Evolutionary conservation across 371 early-diverging fungal species (phyloP).

Genomic region (Catenaria anguillulae): DNA sequence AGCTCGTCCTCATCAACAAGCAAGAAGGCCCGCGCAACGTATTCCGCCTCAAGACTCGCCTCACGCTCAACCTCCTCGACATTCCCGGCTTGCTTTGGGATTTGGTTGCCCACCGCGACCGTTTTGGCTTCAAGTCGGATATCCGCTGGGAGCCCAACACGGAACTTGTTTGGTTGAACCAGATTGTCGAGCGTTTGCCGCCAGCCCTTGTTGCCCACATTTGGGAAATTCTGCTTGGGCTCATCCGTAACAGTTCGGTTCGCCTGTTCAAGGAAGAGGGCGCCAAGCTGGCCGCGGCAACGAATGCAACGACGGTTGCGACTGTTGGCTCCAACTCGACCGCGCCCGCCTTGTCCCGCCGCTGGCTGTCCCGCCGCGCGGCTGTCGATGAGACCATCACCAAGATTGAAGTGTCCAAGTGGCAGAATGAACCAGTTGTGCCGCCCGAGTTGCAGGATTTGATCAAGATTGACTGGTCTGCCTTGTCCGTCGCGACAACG

Average conservation of each 20-base stretch:
- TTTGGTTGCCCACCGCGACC: not conserved
- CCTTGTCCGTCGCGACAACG: not conserved
- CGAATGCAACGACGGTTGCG: too few relatives aligned
- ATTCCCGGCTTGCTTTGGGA: slow-evolving; percentile 1
- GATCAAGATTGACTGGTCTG: not conserved
- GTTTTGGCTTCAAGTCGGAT: not conserved
- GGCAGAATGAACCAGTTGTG: not conserved
- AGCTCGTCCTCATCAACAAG: too few relatives aligned
- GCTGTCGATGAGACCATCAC: not conserved
- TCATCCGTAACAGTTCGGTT: not conserved
- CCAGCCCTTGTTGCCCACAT: not conserved
- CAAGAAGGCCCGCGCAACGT: too few relatives aligned
- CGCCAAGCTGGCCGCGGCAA: not conserved
- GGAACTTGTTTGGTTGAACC: slow-evolving; percentile 4
- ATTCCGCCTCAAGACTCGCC: not conserved
- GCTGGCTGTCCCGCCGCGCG: not conserved
- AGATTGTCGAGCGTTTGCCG: slow-evolving; percentile 2
- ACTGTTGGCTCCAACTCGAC: not conserved
- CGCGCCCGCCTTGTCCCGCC: not conserved
- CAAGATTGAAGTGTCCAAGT: not conserved
- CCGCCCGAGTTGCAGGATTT: not conserved
- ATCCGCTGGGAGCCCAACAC: not conserved
- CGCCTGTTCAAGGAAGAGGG: not conserved
- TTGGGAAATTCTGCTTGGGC: not conserved
- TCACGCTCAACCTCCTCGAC: slow-evolving; percentile 1